Evolutionary conservation across 177 flowering plant species (phyloP), one percentile per base, ranked within the genome.

Genomic region (Tripterygium wilfordii): DNA sequence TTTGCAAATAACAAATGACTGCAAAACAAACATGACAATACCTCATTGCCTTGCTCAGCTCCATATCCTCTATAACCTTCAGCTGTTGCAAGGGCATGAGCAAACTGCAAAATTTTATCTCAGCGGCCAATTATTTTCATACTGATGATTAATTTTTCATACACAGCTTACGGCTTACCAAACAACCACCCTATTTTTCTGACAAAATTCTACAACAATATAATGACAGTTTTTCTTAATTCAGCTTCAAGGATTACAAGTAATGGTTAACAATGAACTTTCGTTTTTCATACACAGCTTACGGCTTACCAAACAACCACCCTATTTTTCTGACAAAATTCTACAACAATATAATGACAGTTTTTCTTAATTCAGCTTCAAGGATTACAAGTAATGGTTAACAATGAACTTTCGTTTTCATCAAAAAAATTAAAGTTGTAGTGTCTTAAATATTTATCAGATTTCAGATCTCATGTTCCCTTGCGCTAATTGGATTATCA

Each of bases 41-140:
- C 96, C 78, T 53, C 62, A 58, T 78, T 63, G 18, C 96, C 96
- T 76, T 85, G 91, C 57, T 88, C 96, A 53, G 76, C 69, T 53
- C 95, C 96, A 57, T 88, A 85, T 0, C 96, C 96, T 47, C 44
- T 66, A 30, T 88, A 88, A 35, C 91, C 91, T 45, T 73, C 36
- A 15, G 15, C 42, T 2, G 88, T 85, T 17, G 95, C 72, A 10
- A 85, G 65, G 19, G 62, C 69, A 9, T 21, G 50, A 18, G 80
- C 72, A 39, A 64, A 59, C 92, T 84, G 72, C 70, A 72, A 42
- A 48, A 22, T 27, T 50, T 2, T 13, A 56, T 17, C 44, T 10
- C 38, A 42, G 15, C 15, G 5, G 20, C 25, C 21, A 12, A 3
- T 26, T 25, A 36, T 35, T 5, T 5, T 10, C 4, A 35, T 6